Conservation (phyloP, 768 basidiomycete species). For the Lactifluus pinguis region DNA sequence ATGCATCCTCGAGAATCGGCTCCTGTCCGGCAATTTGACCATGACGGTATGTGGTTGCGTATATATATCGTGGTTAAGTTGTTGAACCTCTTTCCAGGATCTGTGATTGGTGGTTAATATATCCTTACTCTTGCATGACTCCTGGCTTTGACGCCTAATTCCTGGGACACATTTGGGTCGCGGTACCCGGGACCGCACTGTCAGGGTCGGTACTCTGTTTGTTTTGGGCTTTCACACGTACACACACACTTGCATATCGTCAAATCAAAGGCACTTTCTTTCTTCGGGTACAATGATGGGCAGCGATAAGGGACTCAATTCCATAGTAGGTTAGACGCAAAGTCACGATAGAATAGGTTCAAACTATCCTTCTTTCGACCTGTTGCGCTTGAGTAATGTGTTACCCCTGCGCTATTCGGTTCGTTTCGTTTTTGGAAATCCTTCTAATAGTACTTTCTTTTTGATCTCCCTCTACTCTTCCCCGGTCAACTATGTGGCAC, state of each 20-base stretch:
- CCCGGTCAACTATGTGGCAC: not conserved
- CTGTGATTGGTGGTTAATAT: not conserved
- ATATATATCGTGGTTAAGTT: not conserved
- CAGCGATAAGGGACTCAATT: not conserved
- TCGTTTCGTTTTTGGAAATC: not conserved
- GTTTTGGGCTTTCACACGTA: not conserved
- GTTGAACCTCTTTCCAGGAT: not conserved
- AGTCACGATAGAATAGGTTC: not conserved
- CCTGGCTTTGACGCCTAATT: not conserved
- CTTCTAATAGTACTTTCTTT: not conserved
- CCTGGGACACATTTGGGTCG: not conserved
- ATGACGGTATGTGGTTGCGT: conserved; percentile 45
- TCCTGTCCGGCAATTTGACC: conserved; percentile 78
- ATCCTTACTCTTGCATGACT: not conserved
- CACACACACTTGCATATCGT: not conserved
- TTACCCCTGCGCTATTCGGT: not conserved
- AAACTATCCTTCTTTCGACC: not conserved
- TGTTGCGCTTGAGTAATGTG: not conserved
- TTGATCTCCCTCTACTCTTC: not conserved
- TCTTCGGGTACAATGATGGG: not conserved
- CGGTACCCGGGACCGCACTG: not conserved
- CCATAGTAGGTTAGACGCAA: not conserved
- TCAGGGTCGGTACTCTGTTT: not conserved
- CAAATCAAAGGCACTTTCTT: not conserved
- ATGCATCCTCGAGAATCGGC: conserved; percentile 58